Base-by-base conservation (phyloP, 192 early-diverging fungal genomes). In the Entophlyctis luteolus region DNA sequence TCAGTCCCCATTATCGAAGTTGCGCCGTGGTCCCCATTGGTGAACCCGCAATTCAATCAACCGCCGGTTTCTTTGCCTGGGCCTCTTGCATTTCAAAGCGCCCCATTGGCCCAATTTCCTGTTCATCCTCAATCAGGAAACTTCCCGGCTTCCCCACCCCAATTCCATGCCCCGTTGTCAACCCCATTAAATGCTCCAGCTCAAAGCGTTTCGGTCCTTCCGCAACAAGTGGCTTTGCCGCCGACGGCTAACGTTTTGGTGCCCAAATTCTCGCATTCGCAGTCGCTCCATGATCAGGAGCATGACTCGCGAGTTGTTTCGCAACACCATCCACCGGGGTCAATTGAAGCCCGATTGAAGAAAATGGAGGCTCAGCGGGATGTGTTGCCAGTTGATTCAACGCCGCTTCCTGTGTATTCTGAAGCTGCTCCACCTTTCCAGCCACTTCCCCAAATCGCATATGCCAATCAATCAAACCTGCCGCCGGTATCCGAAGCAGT, bases 301-400 rank as follows among this genome's bases (percentile, higher is more conserved):
- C 14, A 34, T 18, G 14, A 52, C 8, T 27, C 50, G n/a, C 50
- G 10, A 14, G 14, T 8, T 6, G 6, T 23, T 18, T 34, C 55
- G 5, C 22, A 27, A 14, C 33, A 57, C 12, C 16, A 20, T 12
- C 22, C 20, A 16, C 22, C 49, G 4, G 63, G 54, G 10, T 54
- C 63, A 12, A 20, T 66, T 16, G 63, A 66, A 37, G 63, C 63
- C 20, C n/a, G 63, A 35, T 54, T 66, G 35, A 66, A 66, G 36
- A 31, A 27, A 52, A 4, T 20, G 10, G 63, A 66, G 16, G 63
- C 63, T 16, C 23, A 4, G 25, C 12, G 36, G 1, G 50, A 66
- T 37, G 62, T 37, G 48, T n/a, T 36, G 33, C 42, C 42, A 31
- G 45, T 6, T 8, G 63, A 54, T 54, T 32, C 14, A 6, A 12